These are phyloP conservation scores for Auriscalpium microsporum DNA, from an alignment of 768 basidiomycete genomes.

Conservation along the genomic window DNA sequence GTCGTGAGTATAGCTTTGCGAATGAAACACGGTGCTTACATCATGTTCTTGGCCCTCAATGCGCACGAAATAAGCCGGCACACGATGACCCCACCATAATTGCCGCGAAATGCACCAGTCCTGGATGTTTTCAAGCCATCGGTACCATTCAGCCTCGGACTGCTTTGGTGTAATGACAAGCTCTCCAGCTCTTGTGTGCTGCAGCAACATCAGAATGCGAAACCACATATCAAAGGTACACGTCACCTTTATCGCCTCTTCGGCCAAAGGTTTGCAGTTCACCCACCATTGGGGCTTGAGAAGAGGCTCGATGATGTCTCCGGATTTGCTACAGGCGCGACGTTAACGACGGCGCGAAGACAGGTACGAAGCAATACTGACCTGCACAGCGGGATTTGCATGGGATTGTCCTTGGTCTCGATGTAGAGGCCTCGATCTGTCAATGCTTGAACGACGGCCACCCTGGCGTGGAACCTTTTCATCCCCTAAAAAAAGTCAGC, in stretches of 20 bases:
- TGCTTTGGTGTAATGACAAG: conserved; percentile 73
- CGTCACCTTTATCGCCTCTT: conserved; percentile 76
- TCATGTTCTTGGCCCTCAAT: conserved; percentile 71
- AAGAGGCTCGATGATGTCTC: conserved; percentile 90
- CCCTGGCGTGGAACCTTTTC: conserved; percentile 93
- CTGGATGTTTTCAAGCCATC: conserved; percentile 91
- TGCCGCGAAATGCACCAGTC: conserved; percentile 99
- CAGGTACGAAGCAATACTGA: conserved; percentile 22
- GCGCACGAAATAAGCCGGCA: conserved; percentile 87
- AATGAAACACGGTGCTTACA: conserved; percentile 28
- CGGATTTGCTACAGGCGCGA: conserved; percentile 64
- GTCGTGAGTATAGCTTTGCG: too few relatives aligned
- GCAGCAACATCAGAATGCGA: conserved; percentile 1
- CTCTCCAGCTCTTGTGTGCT: conserved; percentile 89
- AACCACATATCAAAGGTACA: background rate
- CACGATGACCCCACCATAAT: conserved; percentile 98
- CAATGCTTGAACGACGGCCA: conserved; percentile 72
- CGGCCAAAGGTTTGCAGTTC: conserved; percentile 82
- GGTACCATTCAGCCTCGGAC: conserved; percentile 91
- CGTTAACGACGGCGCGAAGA: conserved; percentile 3
- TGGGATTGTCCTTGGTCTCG: conserved; percentile 92
- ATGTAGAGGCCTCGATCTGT: conserved; percentile 81
- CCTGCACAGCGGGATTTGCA: conserved; percentile 95
- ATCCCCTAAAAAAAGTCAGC: conserved; percentile 54
- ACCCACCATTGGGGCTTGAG: conserved; percentile 99